phyloP scores from a whole-genome alignment of 78 protist species.

The slime mould (Dictyostelium discoideum) region dicty_2.7 NC_007090.3:4029501-4030000 shows the following conservation, averaged over 20 bases:
- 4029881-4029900: constrained; percentile 46
- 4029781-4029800: constrained; percentile 69
- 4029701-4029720: constrained; percentile 46
- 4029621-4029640: constrained; percentile 76
- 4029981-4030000: not conserved
- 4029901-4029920: constrained; percentile 65
- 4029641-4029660: constrained; percentile 76
- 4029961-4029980: constrained; percentile 17
- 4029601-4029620: constrained; percentile 60
- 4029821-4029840: constrained; percentile 52
- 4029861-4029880: constrained; percentile 35
- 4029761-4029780: constrained; percentile 52
- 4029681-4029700: not conserved
- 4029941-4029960: constrained; percentile 21
- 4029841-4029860: constrained; percentile 19
- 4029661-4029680: constrained; percentile 43
- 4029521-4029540: constrained; percentile 85
- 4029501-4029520: constrained; percentile 68
- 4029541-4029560: constrained; percentile 83
- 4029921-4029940: constrained; percentile 29
- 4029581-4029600: constrained; percentile 51
- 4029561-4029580: constrained; percentile 73
- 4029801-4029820: constrained; percentile 55
- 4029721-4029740: constrained; percentile 60
- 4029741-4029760: constrained; percentile 71